phyloP scores from a whole-genome alignment of 257 asterid genomes.

The Solanum peruvianum region DNA sequence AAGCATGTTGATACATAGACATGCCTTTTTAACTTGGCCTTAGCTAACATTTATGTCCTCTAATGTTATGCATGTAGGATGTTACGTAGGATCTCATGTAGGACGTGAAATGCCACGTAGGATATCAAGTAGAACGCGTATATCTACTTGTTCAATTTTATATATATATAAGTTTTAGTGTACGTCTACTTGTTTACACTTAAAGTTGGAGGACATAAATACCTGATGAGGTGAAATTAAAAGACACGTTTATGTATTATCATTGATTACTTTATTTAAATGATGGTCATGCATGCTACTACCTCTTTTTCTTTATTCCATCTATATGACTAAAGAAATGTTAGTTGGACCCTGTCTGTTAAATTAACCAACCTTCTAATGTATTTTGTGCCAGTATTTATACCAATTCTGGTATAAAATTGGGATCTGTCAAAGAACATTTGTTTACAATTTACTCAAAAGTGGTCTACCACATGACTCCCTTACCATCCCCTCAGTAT shows the following conservation, averaged over 20 bases:
- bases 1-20: background rate
- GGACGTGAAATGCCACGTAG: background rate
- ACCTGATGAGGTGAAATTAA: background rate
- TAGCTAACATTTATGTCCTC: background rate
- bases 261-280: background rate
- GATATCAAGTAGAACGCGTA: background rate
- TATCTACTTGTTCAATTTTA: no score
- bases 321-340: background rate
- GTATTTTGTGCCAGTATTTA: background rate
- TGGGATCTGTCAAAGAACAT: background rate
- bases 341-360: background rate
- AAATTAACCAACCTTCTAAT: background rate
- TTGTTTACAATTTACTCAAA: background rate
- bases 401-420: background rate
- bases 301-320: background rate
- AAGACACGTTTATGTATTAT: background rate
- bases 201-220: no score
- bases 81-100: background rate
- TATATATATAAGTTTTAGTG: no score
- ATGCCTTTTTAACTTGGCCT: background rate
- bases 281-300: background rate
- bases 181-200: fast-evolving
- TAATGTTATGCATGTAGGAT: no score
- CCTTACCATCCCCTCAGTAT: background rate
- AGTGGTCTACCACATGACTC: background rate